Conservation (phyloP, 768 basidiomycete genomes). For the Tricholoma sp. region DNA sequence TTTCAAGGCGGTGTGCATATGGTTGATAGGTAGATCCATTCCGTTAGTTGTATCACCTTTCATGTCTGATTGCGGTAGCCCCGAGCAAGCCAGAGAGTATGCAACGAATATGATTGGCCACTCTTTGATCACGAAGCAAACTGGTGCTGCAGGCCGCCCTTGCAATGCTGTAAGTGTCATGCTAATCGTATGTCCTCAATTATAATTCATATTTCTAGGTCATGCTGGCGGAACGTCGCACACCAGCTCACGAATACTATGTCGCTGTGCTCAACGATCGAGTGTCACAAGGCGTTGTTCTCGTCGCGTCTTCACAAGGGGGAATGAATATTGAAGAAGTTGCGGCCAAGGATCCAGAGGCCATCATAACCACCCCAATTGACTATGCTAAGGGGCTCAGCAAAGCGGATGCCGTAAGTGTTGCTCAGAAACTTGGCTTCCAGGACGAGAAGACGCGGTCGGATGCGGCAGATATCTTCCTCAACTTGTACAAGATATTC, state of each 20-base stretch:
- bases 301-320: constrained; percentile 91
- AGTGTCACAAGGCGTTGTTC: constrained; percentile 78
- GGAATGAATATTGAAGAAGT: constrained; percentile 99
- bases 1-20: constrained; percentile 97
- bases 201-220: constrained; percentile 45
- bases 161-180: constrained; percentile 80
- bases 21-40: constrained; percentile 65
- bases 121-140: constrained; percentile 97
- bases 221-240: constrained; percentile 95
- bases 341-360: constrained; percentile 87
- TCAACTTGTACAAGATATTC: constrained; percentile 93
- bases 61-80: constrained; percentile 36
- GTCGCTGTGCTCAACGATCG: constrained; percentile 97
- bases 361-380: constrained; percentile 95
- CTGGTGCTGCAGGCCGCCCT: constrained; percentile 83
- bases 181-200: neutral
- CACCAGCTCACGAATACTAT: constrained; percentile 96
- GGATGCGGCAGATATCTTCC: constrained; percentile 90
- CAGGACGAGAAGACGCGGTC: constrained; percentile 61
- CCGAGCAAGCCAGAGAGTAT: constrained; percentile 81
- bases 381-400: constrained; percentile 78
- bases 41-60: constrained; percentile 2
- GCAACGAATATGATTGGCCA: constrained; percentile 93
- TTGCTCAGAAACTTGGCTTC: constrained; percentile 93
- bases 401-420: constrained; percentile 59